Conservation (phyloP, 2,329 filamentous ascomycete genomes). For the Aspergillus flavus region DNA sequence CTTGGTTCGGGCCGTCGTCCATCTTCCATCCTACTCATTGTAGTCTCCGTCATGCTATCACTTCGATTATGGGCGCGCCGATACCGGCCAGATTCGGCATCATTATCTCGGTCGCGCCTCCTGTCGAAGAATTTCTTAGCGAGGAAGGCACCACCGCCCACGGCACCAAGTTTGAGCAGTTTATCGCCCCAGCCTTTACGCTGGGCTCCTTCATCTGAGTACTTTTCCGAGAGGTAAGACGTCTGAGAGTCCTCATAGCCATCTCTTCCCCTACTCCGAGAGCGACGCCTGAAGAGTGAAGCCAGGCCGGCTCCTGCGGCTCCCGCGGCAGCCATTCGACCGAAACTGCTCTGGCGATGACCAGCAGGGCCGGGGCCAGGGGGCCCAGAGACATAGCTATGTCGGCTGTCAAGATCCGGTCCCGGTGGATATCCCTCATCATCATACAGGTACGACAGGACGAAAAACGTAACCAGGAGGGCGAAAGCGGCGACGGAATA, state of each 20-base stretch:
- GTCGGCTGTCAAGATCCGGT: conserved; percentile 60
- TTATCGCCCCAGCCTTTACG: conserved; percentile 63
- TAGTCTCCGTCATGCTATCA: conserved; percentile 45
- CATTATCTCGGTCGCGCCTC: conserved; percentile 56
- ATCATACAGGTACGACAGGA: conserved; percentile 71
- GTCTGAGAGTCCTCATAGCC: conserved; percentile 52
- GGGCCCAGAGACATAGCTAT: conserved; percentile 57
- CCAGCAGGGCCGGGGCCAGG: conserved; percentile 51
- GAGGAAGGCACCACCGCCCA: conserved; percentile 64
- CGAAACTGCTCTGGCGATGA: conserved; percentile 47
- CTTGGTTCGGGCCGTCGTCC: conserved; percentile 54
- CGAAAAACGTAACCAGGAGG: conserved; percentile 74
- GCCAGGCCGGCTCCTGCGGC: conserved; percentile 61
- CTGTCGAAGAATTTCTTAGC: conserved; percentile 62
- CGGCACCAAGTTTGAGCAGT: conserved; percentile 62
- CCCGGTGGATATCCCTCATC: conserved; percentile 50
- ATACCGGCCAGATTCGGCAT: conserved; percentile 56
- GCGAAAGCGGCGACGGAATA: conserved; percentile 78
- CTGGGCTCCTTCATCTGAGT: conserved; percentile 54
- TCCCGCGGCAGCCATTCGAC: conserved; percentile 56
- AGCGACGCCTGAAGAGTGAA: conserved; percentile 49
- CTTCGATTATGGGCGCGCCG: conserved; percentile 53
- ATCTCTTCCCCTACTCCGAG: conserved; percentile 48
- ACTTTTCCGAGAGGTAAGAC: conserved; percentile 65
- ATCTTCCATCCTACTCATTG: conserved; percentile 52